Evolutionary conservation across 768 basidiomycete species (phyloP), one percentile per base, ranked within the genome.

Genomic region (Dacryopinax spathularia): DNA sequence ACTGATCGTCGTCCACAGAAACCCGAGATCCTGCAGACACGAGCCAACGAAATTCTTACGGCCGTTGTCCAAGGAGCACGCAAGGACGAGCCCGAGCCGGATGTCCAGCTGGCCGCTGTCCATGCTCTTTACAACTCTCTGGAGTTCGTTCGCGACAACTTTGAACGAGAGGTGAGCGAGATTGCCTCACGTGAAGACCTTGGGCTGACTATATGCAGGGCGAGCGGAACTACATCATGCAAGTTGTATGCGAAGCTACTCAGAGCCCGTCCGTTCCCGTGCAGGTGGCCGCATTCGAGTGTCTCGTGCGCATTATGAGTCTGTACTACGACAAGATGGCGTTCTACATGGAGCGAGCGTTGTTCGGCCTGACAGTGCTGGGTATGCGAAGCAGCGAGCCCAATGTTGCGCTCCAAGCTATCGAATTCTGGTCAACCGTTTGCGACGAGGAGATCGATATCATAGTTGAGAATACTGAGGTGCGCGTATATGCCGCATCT

Each of bases 191-290:
- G 10, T 36, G 27, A 34, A 39, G 44, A 56, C 61, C 33, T 35
- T 60, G 56, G 31, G 22, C 36, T 60, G 13, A 33, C 27, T 64
- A 31, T 15, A 16, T 13, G 31, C 71, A 98, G 92, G 96, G 96
- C 68, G 96, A 99, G 75, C 85, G 96, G 59, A 99, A 98, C 76
- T 98, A 96, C 77, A 98, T 99, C 75, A 99, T 99, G 96, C 96
- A 99, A 78, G 93, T 98, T 41, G 90, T 98, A 18, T 99, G 96
- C 72, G 96, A 98, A 72, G 95, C 95, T 0, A 98, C 96, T 0
- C 96, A 98, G 74, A 93, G 86, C 69, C 65, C 81, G 0, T 75
- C 84, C 1, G 83, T 88, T 1, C 74, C 80, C 34, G 93, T 98
- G 34, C 95, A 98, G 77, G 88, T 96, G n/a, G 91, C 86, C 33